Conservation (phyloP, 73 alveolate species). For the Blepharisma stoltei region DNA sequence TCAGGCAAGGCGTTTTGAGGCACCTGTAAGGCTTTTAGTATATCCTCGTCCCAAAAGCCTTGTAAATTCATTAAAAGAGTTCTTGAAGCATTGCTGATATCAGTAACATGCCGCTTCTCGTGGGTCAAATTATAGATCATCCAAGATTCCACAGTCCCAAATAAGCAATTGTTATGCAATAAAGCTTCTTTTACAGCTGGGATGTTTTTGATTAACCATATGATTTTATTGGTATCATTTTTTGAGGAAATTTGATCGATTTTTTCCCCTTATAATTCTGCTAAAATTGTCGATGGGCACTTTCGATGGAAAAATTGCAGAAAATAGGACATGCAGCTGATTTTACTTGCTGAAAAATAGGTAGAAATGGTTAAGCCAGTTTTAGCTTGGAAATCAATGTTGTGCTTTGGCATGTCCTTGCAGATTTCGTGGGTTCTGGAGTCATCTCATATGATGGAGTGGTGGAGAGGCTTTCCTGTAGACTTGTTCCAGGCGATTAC, state of each 20-base stretch:
- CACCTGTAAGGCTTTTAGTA: constrained; percentile 55
- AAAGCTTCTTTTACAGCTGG: constrained; percentile 28
- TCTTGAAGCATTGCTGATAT: constrained; percentile 78
- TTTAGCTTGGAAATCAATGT: constrained; percentile 26
- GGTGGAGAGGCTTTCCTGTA: constrained; percentile 56
- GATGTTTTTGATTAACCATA: constrained; percentile 59
- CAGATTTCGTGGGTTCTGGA: constrained; percentile 51
- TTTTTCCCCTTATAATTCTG: too few relatives aligned
- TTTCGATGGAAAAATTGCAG: too few relatives aligned
- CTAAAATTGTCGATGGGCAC: too few relatives aligned
- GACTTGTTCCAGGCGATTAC: constrained; percentile 80
- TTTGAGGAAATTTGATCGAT: too few relatives aligned
- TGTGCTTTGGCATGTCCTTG: not conserved
- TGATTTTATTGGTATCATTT: too few relatives aligned
- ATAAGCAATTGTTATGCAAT: not conserved
- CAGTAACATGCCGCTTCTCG: constrained; percentile 67
- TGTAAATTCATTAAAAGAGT: constrained; percentile 76
- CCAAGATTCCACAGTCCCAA: constrained; percentile 36
- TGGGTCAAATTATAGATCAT: constrained; percentile 45
- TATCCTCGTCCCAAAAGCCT: constrained; percentile 67
- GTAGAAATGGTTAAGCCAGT: constrained; percentile 82
- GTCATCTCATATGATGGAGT: constrained; percentile 76
- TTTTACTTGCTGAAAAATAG: constrained; percentile 79
- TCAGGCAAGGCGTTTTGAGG: constrained; percentile 52
- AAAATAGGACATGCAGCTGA: too few relatives aligned